Evolutionary conservation across 495 filamentous ascomycete species (phyloP).

Genomic region (Rhypophila decipiens): DNA sequence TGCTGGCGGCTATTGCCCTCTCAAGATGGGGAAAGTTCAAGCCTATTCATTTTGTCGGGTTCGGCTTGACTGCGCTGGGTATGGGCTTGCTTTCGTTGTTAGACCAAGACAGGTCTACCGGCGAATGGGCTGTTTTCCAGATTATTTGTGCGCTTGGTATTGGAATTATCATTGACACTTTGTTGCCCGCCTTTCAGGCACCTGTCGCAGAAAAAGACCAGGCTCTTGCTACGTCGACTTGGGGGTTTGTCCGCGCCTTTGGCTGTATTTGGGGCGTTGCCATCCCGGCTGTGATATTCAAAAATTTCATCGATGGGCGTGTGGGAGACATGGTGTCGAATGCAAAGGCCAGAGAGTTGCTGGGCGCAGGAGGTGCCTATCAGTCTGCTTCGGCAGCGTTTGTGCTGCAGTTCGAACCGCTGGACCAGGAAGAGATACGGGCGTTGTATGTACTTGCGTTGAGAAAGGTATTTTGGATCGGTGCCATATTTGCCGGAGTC

Average conservation of each 20-base stretch:
- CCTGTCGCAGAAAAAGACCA: constrained; percentile 28
- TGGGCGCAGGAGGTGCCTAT: constrained; percentile 19
- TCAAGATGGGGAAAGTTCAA: constrained; percentile 38
- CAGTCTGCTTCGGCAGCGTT: constrained; percentile 20
- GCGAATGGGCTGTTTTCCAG: constrained; percentile 6
- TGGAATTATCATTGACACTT: constrained; percentile 23
- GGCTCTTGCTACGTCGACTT: constrained; percentile 35
- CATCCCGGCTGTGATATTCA: constrained; percentile 45
- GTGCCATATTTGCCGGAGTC: constrained; percentile 17
- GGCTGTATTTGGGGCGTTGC: constrained; percentile 45
- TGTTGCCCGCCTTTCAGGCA: constrained; percentile 35
- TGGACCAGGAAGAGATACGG: constrained; percentile 10
- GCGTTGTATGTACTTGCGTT: constrained; percentile 20
- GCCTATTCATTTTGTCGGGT: constrained; percentile 33
- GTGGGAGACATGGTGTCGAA: constrained; percentile 13
- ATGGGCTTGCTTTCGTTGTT: constrained; percentile 38
- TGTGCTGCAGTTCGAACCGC: constrained; percentile 15
- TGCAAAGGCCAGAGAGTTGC: constrained; percentile 5
- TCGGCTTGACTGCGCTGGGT: constrained; percentile 29
- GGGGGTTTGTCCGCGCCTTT: constrained; percentile 39
- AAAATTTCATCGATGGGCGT: constrained; percentile 25
- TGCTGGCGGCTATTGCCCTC: constrained; percentile 26
- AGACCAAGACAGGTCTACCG: background rate
- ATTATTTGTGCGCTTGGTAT: constrained; percentile 17
- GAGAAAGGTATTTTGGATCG: constrained; percentile 19